Evolutionary conservation across 495 filamentous ascomycete species (phyloP), one percentile per base, ranked within the genome.

Genomic region (Geoglossum glabrum): DNA sequence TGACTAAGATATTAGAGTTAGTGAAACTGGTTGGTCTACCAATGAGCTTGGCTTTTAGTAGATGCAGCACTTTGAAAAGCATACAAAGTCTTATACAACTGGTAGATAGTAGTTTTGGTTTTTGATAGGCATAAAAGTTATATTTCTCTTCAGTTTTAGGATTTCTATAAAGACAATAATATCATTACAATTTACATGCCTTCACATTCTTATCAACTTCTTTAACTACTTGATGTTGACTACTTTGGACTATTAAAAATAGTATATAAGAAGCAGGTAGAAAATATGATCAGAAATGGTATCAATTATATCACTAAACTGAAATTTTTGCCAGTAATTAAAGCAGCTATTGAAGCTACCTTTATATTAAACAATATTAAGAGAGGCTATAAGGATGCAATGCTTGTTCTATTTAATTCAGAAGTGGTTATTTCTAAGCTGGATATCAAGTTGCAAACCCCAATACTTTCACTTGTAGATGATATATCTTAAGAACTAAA

Each of bases 241-340:
- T 63, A 45, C 38, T 63, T 63, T 55, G 54, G 59, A 19, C 51
- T 52, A 1, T 40, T 64, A 38, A 64, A 64, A 51, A 23, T 38
- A 19, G 57, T 34, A 61, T 64, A 63, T 33, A 55, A 60, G 7
- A 2, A 45, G 27, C n/a, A 62, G 31, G 23, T 61, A 27, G 34
- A 57, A 27, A n/a, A 9, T n/a, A n/a, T 54, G 7, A 59, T 54
- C 11, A 40, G 33, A 9, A 2, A 0, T 26, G 3, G 17, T 23
- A 47, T 62, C 27, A 62, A 64, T 36, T 50, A 62, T 33, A 64
- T 63, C 36, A 64, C 58, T 0, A 63, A 64, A 38, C 34, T 60
- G 3, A 58, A 64, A 33, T 64, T 64, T 40, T 55, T 60, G 9
- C 38, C 51, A 17, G 61, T 49, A 19, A 61, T 63, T 54, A n/a